These are phyloP conservation scores for Dimocarpus longan DNA, from an alignment of 345 rosid species.

Conservation along the genomic window DNA sequence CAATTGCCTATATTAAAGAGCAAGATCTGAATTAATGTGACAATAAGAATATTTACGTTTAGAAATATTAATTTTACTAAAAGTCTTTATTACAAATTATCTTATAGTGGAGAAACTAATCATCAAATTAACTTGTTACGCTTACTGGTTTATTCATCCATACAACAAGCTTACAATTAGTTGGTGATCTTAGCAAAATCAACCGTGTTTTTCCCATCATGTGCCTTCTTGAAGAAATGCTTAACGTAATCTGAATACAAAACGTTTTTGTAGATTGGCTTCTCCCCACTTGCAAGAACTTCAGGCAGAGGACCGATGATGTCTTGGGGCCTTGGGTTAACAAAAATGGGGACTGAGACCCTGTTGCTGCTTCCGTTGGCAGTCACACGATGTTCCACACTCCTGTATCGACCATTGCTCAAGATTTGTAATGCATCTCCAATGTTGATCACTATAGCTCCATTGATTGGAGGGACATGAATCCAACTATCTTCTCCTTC, in stretches of 20 bases:
- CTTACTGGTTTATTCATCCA: too few species aligned
- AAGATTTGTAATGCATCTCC: slow-evolving; percentile 33
- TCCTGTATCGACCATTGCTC: slow-evolving; percentile 28
- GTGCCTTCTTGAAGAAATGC: slow-evolving; percentile 35
- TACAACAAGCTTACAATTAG: background rate
- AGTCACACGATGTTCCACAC: slow-evolving; percentile 26
- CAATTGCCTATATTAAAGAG: too few species aligned
- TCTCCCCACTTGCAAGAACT: slow-evolving; percentile 18
- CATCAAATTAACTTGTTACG: too few species aligned
- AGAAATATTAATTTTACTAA: too few species aligned
- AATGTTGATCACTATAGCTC: slow-evolving; percentile 23
- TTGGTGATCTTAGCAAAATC: slow-evolving; percentile 22
- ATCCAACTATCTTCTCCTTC: slow-evolving; percentile 25
- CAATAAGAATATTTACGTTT: too few species aligned
- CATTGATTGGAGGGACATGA: slow-evolving; percentile 24
- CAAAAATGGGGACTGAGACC: slow-evolving; percentile 30
- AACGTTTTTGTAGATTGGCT: slow-evolving; percentile 25
- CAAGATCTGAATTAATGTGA: too few species aligned
- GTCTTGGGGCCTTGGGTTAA: slow-evolving; percentile 22
- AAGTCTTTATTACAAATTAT: too few species aligned
- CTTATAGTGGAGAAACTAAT: too few species aligned
- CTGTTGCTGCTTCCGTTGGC: slow-evolving; percentile 20
- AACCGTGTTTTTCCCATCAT: slow-evolving; percentile 35
- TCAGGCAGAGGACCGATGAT: slow-evolving; percentile 24
- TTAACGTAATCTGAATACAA: slow-evolving; percentile 32